phyloP scores from a whole-genome alignment of 768 basidiomycete species.

The Suillus cothurnatus region DNA sequence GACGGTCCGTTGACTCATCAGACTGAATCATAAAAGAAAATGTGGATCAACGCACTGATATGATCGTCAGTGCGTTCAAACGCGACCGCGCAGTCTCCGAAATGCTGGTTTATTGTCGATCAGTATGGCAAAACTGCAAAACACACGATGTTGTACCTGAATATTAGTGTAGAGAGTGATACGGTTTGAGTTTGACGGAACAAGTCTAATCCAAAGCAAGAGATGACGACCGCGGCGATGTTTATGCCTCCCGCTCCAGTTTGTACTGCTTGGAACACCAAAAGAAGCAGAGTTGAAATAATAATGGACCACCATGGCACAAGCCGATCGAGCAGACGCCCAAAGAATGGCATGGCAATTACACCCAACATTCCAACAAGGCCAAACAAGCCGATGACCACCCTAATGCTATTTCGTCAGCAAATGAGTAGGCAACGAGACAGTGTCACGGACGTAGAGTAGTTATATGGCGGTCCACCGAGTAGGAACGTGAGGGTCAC shows the following conservation, averaged over 20 bases:
- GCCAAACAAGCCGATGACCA: conserved; percentile 49
- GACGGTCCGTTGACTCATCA: not conserved
- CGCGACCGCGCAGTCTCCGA: conserved; percentile 28
- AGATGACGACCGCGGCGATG: conserved; percentile 41
- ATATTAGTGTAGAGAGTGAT: not conserved
- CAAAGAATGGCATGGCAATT: conserved; percentile 24
- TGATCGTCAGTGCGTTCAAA: conserved; percentile 27
- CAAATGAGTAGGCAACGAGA: not conserved
- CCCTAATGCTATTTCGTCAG: conserved; percentile 22
- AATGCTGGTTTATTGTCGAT: conserved; percentile 16
- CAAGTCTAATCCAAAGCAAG: conserved; percentile 43
- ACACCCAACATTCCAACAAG: conserved; percentile 47
- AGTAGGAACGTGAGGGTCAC: conserved; percentile 50
- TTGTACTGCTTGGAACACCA: conserved; percentile 34
- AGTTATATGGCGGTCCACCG: conserved; percentile 40
- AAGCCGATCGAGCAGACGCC: conserved; percentile 30
- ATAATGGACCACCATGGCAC: conserved; percentile 50
- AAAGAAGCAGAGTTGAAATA: conserved; percentile 32
- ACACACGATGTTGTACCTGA: not conserved
- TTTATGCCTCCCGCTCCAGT: conserved; percentile 39
- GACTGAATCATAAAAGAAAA: not conserved
- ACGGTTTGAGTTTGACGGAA: conserved; percentile 1
- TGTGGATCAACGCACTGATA: conserved; percentile 22
- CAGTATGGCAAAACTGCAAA: not conserved
- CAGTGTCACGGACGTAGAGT: conserved; percentile 29